These are phyloP conservation scores for Cercospora sp. DNA, from an alignment of 2,329 filamentous ascomycete species.

Conservation along the genomic window DNA sequence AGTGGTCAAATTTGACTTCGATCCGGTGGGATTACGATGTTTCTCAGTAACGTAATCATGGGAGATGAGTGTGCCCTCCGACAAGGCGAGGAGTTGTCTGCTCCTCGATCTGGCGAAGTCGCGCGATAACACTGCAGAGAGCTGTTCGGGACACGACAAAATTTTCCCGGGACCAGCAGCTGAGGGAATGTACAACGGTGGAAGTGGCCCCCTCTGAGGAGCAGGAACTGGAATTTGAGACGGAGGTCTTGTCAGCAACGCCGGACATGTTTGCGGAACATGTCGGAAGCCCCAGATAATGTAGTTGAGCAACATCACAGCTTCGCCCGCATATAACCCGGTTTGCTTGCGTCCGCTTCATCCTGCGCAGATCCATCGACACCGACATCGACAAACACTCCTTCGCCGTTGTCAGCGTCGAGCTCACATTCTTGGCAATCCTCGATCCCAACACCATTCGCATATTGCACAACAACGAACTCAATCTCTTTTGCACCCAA, in stretches of 20 bases:
- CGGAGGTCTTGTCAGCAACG: not conserved
- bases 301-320: slow-evolving; percentile 11
- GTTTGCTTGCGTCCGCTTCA: slow-evolving; percentile 22
- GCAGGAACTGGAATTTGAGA: not conserved
- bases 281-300: not conserved
- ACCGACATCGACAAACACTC: slow-evolving; percentile 31
- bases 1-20: not conserved
- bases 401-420: slow-evolving; percentile 35
- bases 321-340: slow-evolving; percentile 27
- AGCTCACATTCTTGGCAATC: slow-evolving; percentile 79
- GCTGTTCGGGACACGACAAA: not conserved
- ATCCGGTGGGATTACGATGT: not conserved
- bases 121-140: not conserved
- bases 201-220: not conserved
- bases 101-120: not conserved
- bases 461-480: slow-evolving; percentile 87
- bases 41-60: too few species aligned
- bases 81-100: not conserved
- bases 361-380: slow-evolving; percentile 21
- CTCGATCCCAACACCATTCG: slow-evolving; percentile 76
- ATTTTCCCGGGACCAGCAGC: not conserved
- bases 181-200: not conserved
- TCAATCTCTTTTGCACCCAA: slow-evolving; percentile 71
- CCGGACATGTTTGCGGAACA: not conserved
- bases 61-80: not conserved